Evolutionary conservation across 169 alveolate genomes (phyloP).

Genomic region (Plasmodium cynomolgi): DNA sequence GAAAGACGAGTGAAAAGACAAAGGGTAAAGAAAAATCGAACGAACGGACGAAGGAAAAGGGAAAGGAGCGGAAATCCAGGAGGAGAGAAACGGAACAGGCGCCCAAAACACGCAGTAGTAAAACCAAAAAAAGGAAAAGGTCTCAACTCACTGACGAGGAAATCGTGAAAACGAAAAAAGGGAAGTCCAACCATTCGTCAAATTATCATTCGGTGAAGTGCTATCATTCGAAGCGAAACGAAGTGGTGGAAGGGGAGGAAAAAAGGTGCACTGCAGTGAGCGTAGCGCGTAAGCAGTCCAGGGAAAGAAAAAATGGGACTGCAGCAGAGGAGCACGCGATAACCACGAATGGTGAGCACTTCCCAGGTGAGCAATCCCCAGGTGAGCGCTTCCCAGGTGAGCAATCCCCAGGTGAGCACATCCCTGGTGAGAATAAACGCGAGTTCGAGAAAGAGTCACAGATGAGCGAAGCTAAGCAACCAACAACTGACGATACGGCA

Average conservation of each 20-base stretch:
- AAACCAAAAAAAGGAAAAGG: background rate
- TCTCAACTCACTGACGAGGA: background rate
- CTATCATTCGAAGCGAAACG: background rate
- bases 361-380: background rate
- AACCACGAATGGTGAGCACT: background rate
- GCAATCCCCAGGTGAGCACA: background rate
- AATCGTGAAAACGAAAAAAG: background rate
- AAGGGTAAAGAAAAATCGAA: background rate
- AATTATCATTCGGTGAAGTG: background rate
- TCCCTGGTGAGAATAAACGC: background rate
- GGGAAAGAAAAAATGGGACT: background rate
- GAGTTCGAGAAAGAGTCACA: background rate
- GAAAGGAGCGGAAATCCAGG: background rate
- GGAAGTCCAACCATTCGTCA: background rate
- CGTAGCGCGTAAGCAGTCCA: background rate
- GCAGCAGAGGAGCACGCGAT: background rate
- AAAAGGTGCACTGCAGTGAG: background rate
- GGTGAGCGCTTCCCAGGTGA: background rate
- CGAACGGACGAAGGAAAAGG: background rate
- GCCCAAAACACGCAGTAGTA: background rate
- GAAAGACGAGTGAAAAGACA: background rate
- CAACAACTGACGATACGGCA: background rate
- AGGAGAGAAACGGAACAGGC: background rate
- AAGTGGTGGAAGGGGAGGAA: background rate
- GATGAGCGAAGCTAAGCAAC: background rate